Base-by-base conservation (phyloP, 345 rosid species). In the Erucastrum elatum region DNA sequence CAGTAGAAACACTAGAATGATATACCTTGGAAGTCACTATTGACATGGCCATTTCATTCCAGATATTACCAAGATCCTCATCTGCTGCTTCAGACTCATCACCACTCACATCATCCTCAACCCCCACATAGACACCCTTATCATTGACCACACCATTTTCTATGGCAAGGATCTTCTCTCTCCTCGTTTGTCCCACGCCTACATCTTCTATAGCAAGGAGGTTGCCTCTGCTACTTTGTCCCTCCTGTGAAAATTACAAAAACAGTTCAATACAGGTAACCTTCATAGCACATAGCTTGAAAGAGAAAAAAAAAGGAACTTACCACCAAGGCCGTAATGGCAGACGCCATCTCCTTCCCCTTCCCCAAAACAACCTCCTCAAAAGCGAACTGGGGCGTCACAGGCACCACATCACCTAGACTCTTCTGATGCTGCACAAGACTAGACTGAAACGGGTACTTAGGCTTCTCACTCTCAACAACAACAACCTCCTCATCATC, bases 31-130 rank as follows among this genome's bases (percentile, higher is more conserved):
- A 84, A 80, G 76, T 70, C 77, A 86, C 94, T 74, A 92, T 70
- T 51, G 95, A 88, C 83, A 86, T 77, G 66, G 90, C 82, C 97
- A 92, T 90, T 81, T 88, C 93, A 59, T 81, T 87, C 98, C 97
- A 94, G 68, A 94, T 90, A 87, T 91, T 87, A 70, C 91, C 90
- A 70, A 92, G 84, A 66, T 90, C 96, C 62, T 87, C 93, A 78
- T 92, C 92, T 77, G 68, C 82, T 34, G 44, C 67, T 77, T 80
- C 84, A 12, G 76, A 64, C 64, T 66, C 81, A 73, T 49, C 13
- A 80, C 78, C 77, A 70, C 84, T 84, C 39, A 75, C 90, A 67
- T 80, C 84, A 8, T 88, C 86, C 31, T 83, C 89, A 21, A 80
- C 87, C 16, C 97, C 94, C 63, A 93, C 83, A 60, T 88, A 93